phyloP scores from a whole-genome alignment of 2,329 filamentous ascomycete species.

The Penicillium carneum region DNA sequence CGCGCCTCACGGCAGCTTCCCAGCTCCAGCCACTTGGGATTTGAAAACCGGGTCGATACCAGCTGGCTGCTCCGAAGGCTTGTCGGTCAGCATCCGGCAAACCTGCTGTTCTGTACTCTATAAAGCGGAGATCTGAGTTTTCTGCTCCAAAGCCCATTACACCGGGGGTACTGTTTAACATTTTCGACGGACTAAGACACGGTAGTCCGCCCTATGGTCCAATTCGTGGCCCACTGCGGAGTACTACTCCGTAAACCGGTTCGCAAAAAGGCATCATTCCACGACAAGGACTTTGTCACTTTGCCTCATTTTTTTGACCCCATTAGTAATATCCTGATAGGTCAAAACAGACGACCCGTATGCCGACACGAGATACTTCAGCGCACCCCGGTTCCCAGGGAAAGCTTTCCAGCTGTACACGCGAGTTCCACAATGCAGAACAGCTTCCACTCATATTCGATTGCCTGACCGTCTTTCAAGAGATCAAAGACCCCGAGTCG shows the following conservation, averaged over 20 bases:
- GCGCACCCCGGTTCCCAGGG: constrained; percentile 9
- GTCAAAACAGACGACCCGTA: neutral
- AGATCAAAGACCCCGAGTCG: constrained; percentile 1
- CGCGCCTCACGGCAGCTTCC: constrained; percentile 9
- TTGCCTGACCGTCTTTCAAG: constrained; percentile 29
- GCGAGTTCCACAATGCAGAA: constrained; percentile 17
- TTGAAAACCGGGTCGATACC: neutral
- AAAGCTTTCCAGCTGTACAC: constrained; percentile 11
- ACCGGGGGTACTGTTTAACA: neutral
- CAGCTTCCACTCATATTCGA: constrained; percentile 1
- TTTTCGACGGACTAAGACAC: neutral
- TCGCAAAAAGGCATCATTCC: constrained; percentile 13
- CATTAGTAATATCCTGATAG: neutral
- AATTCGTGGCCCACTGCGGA: neutral
- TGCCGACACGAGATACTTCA: constrained; percentile 9
- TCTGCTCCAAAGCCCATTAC: constrained; percentile 4
- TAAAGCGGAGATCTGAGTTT: constrained; percentile 17
- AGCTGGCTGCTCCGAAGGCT: neutral
- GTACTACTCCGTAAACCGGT: neutral
- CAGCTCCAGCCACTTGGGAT: constrained; percentile 1
- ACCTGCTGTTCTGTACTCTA: neutral
- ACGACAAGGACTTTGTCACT: constrained; percentile 2
- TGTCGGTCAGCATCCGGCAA: constrained; percentile 23
- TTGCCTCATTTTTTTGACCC: neutral
- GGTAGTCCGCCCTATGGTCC: neutral